A percentile compares a stretch with the other conserved stretches of the same genome.
These are phyloP conservation scores for Calocera viscosa DNA, from an alignment of 768 basidiomycete genomes.

Conservation along the genomic window DNA sequence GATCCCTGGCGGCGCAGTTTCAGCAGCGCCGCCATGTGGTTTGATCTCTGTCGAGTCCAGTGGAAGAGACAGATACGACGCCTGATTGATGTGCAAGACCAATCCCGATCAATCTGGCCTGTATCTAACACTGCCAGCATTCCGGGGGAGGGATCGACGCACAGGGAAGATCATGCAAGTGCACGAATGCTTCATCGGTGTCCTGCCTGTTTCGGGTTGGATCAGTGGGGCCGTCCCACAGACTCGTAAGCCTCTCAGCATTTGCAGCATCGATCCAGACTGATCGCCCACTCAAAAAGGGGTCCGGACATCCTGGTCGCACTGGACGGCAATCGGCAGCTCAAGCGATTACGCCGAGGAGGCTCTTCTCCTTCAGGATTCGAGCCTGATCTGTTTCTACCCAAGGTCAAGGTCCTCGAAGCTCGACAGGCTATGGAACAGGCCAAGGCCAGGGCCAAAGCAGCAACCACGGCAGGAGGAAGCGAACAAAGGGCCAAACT, in stretches of 20 bases:
- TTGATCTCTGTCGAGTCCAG: not conserved
- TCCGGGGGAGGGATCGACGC: too few relatives aligned
- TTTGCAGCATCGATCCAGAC: too few relatives aligned
- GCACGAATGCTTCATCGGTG: not conserved
- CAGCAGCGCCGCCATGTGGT: not conserved
- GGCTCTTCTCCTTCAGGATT: not conserved
- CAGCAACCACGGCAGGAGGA: too few relatives aligned
- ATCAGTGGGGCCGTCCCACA: not conserved
- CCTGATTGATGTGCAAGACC: not conserved
- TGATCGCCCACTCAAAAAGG: not conserved
- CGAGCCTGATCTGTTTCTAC: not conserved
- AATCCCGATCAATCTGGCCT: not conserved
- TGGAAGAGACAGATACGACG: not conserved
- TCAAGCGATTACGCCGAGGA: not conserved
- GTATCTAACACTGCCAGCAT: too few relatives aligned
- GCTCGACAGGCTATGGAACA: not conserved
- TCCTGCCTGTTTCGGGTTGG: not conserved
- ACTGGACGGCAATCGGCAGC: slow-evolving; percentile 6
- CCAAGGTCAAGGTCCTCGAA: too few relatives aligned
- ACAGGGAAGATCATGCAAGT: not conserved
- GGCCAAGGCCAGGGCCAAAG: too few relatives aligned
- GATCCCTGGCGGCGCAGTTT: too few relatives aligned
- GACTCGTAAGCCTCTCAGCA: not conserved
- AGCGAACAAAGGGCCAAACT: not conserved
- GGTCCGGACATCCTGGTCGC: not conserved